phyloP scores from a whole-genome alignment of 2,329 filamentous ascomycete species.

The Periglandula ipomoeae region DNA sequence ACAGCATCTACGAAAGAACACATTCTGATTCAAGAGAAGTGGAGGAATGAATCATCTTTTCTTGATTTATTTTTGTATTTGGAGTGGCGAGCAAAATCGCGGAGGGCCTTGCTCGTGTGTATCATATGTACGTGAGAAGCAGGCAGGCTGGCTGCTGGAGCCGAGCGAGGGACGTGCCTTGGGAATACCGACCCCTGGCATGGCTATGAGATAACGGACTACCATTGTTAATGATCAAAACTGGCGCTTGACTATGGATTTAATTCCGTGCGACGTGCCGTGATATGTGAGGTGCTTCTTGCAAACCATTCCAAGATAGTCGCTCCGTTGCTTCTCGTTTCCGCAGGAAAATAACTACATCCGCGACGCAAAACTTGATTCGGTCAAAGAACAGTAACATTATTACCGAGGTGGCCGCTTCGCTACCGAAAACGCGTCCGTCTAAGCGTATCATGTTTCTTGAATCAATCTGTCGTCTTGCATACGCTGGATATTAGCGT shows the following conservation, averaged over 20 bases:
- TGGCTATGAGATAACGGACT: slow-evolving; percentile 5
- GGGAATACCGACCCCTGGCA: slow-evolving; percentile 2
- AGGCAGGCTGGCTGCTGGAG: not conserved
- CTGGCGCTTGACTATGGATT: not conserved
- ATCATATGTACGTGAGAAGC: slow-evolving; percentile 4
- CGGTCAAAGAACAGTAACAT: too few species aligned
- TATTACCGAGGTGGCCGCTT: too few species aligned
- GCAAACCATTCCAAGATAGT: too few species aligned
- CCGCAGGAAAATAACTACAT: too few species aligned
- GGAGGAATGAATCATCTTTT: not conserved
- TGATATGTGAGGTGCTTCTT: too few species aligned
- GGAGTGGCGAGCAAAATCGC: not conserved
- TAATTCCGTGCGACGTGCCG: not conserved
- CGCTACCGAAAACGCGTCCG: too few species aligned
- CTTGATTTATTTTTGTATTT: not conserved
- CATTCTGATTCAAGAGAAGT: not conserved
- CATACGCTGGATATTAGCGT: too few species aligned
- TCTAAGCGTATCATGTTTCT: too few species aligned
- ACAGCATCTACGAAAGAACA: not conserved
- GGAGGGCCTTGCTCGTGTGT: slow-evolving; percentile 5
- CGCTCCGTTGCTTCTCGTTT: too few species aligned
- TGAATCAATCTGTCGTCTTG: too few species aligned
- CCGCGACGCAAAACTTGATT: too few species aligned
- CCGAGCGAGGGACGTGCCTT: not conserved
- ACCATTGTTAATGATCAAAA: not conserved